Evolutionary conservation across 495 filamentous ascomycete species (phyloP), one percentile per base, ranked within the genome.

Genomic region (Lasiosphaeris hirsuta): DNA sequence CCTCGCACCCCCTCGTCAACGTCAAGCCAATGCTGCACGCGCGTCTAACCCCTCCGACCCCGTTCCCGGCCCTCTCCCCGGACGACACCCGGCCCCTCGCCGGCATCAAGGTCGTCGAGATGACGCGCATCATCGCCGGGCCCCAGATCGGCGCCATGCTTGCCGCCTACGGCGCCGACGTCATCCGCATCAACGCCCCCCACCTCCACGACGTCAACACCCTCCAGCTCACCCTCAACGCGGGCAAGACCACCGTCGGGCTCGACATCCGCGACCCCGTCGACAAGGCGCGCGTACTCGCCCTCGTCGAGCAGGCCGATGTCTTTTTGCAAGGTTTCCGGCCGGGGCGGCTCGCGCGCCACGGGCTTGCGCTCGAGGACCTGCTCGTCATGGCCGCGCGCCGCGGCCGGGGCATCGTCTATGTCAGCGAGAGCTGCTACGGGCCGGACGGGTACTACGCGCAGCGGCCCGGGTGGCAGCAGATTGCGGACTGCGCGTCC

Each of bases 361-460:
- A 81, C 10, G 81, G 81, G 1, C 81, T 83, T 52, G 78, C 79
- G 2, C 68, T 78, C 0, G 48, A 75, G 10, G 69, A 75, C 9
- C 64, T 84, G 37, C 69, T 77, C 0, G 55, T 70, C 3, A 54
- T 82, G 43, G 78, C 75, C 10, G 71, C 75, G 48, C 74, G 75
- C 39, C 72, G 82, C 10, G 77, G 74, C 7, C 80, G 79, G 60
- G 82, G 83, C 4, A 75, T 83, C 18, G 77, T 86, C 38, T 81
- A 81, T 59, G 78, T 85, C 10, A 75, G 75, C 37, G 82, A 85
- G 70, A 82, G 82, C 69, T 86, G 83, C 60, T 86, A 83, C 57
- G 84, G 84, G 7, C 63, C 60, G 7, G 58, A 71, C 53, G 74
- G 73, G 10, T 59, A 62, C 13, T 72, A 70, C 54, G 72, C 71